phyloP scores from a whole-genome alignment of 352 stramenopile species.

The Pythium utonaiense region DNA sequence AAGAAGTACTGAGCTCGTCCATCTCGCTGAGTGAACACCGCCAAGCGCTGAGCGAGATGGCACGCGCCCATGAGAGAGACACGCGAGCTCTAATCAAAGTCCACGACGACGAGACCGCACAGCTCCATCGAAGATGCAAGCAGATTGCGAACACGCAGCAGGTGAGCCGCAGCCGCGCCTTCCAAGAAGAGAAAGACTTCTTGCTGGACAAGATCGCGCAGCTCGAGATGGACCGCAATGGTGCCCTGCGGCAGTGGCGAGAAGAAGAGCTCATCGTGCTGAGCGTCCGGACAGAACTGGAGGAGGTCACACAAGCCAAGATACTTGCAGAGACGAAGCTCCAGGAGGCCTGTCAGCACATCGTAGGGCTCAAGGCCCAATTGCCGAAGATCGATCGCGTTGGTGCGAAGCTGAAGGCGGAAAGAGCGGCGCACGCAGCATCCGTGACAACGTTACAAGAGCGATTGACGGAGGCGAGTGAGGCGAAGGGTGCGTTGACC shows the following conservation, averaged over 20 bases:
- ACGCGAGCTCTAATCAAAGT: conserved; percentile 18
- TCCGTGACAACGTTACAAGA: conserved; percentile 15
- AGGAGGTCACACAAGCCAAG: conserved; percentile 9
- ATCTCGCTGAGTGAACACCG: conserved; percentile 57
- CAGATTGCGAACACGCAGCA: conserved; percentile 26
- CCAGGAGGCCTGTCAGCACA: conserved; percentile 38
- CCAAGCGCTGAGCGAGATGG: conserved; percentile 28
- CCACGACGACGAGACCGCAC: conserved; percentile 27
- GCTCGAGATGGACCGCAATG: conserved; percentile 36
- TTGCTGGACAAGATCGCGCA: conserved; percentile 33
- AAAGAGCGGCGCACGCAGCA: conserved; percentile 13
- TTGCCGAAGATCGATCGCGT: conserved; percentile 24
- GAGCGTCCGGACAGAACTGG: conserved; percentile 3
- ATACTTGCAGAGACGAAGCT: conserved; percentile 22
- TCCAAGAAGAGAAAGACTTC: conserved; percentile 25
- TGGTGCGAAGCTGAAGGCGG: conserved; percentile 13
- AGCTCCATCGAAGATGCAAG: conserved; percentile 26
- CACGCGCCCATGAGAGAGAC: conserved; percentile 24
- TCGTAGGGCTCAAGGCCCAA: conserved; percentile 38
- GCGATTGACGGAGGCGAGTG: conserved; percentile 26
- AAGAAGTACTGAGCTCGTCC: conserved; percentile 40
- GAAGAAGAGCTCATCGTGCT: conserved; percentile 24
- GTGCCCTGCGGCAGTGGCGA: conserved; percentile 26
- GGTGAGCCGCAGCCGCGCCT: conserved; percentile 17
- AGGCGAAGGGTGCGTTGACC: conserved; percentile 28